Conservation (phyloP, 2,329 filamentous ascomycete genomes). For the Fusarium sp. region DNA sequence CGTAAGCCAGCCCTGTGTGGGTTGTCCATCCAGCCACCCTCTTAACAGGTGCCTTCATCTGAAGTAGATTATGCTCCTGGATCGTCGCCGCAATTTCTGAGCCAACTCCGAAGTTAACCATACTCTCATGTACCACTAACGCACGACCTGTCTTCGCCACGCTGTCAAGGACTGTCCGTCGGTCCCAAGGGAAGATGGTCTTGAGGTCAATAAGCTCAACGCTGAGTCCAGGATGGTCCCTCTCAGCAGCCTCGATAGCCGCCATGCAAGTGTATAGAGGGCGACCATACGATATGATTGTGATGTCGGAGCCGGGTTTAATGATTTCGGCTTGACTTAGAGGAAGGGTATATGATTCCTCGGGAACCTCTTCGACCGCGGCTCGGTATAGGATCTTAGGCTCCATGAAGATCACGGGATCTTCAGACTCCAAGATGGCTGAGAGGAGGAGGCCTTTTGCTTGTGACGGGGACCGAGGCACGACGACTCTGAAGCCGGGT, state of each 20-base stretch:
- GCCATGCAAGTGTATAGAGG: not conserved
- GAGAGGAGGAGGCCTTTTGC: not conserved
- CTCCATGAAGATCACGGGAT: not conserved
- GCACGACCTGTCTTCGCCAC: not conserved
- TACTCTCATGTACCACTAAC: not conserved
- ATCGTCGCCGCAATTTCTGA: not conserved
- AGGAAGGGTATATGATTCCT: not conserved
- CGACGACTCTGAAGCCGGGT: not conserved
- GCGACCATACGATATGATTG: not conserved
- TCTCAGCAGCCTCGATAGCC: not conserved
- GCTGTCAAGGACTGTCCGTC: not conserved
- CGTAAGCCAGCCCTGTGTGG: not conserved
- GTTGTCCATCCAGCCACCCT: not conserved
- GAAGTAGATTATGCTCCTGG: not conserved
- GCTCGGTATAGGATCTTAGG: not conserved
- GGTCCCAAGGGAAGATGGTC: not conserved
- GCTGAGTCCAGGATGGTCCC: not conserved
- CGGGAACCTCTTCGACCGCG: not conserved
- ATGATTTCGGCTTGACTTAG: not conserved
- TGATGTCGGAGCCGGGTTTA: not conserved
- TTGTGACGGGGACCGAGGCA: not conserved
- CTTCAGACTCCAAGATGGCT: not conserved
- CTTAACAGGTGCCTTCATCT: not conserved
- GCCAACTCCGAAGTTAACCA: not conserved
- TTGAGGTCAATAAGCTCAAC: not conserved